Base-by-base conservation (phyloP, 768 basidiomycete genomes). In the Saitozyma podzolica region DNA sequence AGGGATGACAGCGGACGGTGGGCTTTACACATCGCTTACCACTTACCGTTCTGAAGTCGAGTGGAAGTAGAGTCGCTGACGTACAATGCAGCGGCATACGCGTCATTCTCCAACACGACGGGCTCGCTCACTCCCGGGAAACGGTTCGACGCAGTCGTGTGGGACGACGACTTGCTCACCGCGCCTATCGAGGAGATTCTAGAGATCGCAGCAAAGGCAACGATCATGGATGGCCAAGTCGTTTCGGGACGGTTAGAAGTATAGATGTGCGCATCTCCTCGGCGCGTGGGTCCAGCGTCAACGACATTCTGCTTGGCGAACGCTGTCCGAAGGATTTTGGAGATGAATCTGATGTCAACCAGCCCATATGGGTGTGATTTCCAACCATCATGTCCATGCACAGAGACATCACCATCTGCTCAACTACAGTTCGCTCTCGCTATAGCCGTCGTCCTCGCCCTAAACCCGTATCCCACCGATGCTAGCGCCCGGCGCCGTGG, bases 91-190 rank as follows among this genome's bases (percentile, higher is more conserved):
- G 87, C 91, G 0, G 93, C 94, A 0, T 92, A 91, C 68, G 93
- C 93, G 0, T 85, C 89, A 0, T 93, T 94, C 72, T 81, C 86
- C 1, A 76, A 84, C 16, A 81, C 82, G 7, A 80, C 88, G 0
- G 94, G 94, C 1, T 89, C 88, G 0, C 83, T 98, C 41, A 81
- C 80, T 0, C 80, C 84, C 0, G 92, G 92, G 4, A 92, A 92
- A 78, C 85, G 86, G 66, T 93, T 92, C 2, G 94, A 97, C 77
- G 92, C 89, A 67, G 89, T 93, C 47, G 81, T 96, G 2, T 83
- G 94, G 56, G 86, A 92, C 69, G 84, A 84, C 29, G 86, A 96
- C 77, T 87, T 95, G 63, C 87, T 94, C 87, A 83, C 77, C 2
- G 81, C 89, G 0, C 65, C 69, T 8, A 70, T 80, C 8, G 74